These are phyloP conservation scores for Suillus weaverae DNA, from an alignment of 768 basidiomycete genomes.

Conservation along the genomic window DNA sequence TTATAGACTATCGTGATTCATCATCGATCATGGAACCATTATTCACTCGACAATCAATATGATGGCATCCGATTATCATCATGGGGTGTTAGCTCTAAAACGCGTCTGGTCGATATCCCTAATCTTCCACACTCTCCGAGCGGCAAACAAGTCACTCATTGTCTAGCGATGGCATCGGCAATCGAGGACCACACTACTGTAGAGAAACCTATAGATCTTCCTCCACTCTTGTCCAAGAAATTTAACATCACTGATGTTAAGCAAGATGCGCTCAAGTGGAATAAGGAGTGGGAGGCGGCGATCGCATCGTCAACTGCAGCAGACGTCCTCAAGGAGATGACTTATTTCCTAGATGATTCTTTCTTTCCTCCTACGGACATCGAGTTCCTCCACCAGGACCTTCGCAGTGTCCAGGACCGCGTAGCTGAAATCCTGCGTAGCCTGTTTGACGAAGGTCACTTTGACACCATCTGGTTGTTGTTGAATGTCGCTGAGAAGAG, in stretches of 20 bases:
- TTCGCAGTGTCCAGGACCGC: background rate
- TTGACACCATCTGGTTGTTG: slow-evolving; percentile 19
- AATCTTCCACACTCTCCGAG: background rate
- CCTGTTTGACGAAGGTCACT: slow-evolving; percentile 1
- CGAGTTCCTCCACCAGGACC: slow-evolving; percentile 2
- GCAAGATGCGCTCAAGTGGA: slow-evolving; percentile 17
- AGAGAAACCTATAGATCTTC: background rate
- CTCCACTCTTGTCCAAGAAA: slow-evolving; percentile 1
- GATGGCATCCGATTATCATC: background rate
- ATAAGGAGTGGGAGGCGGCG: slow-evolving; percentile 23
- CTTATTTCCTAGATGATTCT: background rate
- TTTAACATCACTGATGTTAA: slow-evolving; percentile 9
- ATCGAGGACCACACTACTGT: background rate
- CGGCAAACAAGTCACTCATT: background rate
- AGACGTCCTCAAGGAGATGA: slow-evolving; percentile 12
- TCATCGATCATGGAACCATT: background rate
- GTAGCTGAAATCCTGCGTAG: background rate
- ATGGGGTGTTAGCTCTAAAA: background rate
- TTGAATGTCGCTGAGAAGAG: slow-evolving; percentile 14
- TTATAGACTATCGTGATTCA: background rate
- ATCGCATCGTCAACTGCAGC: slow-evolving; percentile 12
- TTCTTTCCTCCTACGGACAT: background rate
- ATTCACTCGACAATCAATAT: background rate
- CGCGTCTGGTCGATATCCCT: background rate
- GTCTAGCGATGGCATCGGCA: background rate